phyloP scores from a whole-genome alignment of 371 early-diverging fungal genomes.

The Mortierella polycephala region DNA sequence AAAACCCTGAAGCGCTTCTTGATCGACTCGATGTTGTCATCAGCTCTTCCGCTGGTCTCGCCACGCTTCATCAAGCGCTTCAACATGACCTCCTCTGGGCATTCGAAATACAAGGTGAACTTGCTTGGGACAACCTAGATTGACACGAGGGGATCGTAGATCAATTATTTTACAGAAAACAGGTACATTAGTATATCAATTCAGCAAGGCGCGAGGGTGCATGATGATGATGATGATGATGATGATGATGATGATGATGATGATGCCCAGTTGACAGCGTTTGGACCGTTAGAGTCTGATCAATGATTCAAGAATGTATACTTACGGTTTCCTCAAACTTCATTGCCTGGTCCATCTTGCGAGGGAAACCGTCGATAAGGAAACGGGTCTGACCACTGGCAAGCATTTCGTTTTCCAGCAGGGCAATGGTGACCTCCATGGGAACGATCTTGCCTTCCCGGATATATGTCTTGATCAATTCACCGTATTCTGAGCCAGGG shows the following conservation, averaged over 20 bases:
- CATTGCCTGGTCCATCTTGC: conserved; percentile 93
- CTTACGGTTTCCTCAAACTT: conserved; percentile 91
- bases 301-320: neutral
- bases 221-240: neutral
- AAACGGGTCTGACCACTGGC: conserved; percentile 75
- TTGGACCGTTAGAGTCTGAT: neutral
- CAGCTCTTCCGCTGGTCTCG: conserved; percentile 92
- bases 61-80: conserved; percentile 90
- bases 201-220: neutral
- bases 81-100: conserved; percentile 90
- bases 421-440: conserved; percentile 91
- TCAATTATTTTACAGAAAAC: neutral
- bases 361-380: conserved; percentile 97
- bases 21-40: conserved; percentile 97
- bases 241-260: neutral
- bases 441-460: conserved; percentile 96
- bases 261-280: neutral
- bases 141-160: neutral
- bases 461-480: conserved; percentile 89
- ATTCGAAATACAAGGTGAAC: conserved; percentile 91
- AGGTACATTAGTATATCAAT: neutral
- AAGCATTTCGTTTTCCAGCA: conserved; percentile 91
- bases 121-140: conserved; percentile 73
- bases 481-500: conserved; percentile 87
- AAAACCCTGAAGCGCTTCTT: conserved; percentile 93